Base-by-base conservation (phyloP, 2,329 filamentous ascomycete species). In the Arachnomyces sp. region DNA sequence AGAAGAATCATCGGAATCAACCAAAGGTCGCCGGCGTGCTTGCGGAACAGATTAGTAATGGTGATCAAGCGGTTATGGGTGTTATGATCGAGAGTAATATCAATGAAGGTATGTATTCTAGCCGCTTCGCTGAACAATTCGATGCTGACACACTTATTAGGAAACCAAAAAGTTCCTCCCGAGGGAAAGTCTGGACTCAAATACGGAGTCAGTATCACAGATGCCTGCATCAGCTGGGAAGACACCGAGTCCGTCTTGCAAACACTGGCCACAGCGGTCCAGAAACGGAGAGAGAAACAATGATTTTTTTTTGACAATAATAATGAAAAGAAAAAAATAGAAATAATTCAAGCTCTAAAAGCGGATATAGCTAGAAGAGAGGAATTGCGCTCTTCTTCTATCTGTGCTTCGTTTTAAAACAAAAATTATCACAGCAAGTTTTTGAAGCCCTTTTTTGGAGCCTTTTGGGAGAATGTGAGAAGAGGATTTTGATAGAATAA, bases 51-150 rank as follows among this genome's bases (percentile, higher is more conserved):
- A 85, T 98, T 44, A 74, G 82, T 40, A 78, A 75, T 43, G 92
- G 92, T 28, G 90, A 96, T 69, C 75, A 76, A 3, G 83, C 73
- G 36, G 92, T 98, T 57, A 90, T 95, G 79, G 92, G 92, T 55
- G 86, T 96, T 44, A 98, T 98, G 92, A 94, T 98, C 56, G 92
- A 98, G 73, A 93, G 86, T 65, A 86, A 96, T 65, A 93, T 96
- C 68, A 84, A 90, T 56, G 90, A 95, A 69, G 89, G 85, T 84
- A 63, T 56, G 73, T 59, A 29, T 31, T 29, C 31, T 28, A 29
- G 34, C 28, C 38, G 29, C 9, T 34, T 34, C 9, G 5, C 21
- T 25, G 21, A 25, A 25, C 21, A 30, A 28, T 29, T 41, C 39
- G 42, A 31, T 17, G 29, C 32, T 43, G 35, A 45, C 9, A 4